Evolutionary conservation across 2,329 filamentous ascomycete genomes (phyloP), one percentile per base, ranked within the genome.

Genomic region (Botrytis medusae): DNA sequence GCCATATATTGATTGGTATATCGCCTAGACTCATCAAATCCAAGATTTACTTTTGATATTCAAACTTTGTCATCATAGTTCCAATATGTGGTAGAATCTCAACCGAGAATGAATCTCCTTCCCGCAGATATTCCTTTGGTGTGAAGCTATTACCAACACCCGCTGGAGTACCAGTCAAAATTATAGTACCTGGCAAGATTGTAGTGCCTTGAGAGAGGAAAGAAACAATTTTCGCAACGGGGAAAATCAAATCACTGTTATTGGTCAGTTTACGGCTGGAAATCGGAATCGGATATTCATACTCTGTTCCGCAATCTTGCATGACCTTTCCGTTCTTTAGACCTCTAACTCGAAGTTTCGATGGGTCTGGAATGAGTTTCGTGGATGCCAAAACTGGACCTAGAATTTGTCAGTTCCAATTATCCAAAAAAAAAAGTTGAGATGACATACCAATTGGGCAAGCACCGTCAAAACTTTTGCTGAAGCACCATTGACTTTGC

Each of bases 401-500:
- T 74, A 57, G 18, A 9, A 87, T 71, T 25, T 59, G 14, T 71
- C 60, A 73, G 18, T 37, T 61, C 8, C n/a, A 40, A 32, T 34
- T 37, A 18, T 16, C 25, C 18, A 48, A 51, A 37, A 12, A 37
- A 12, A 29, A 9, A 25, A 29, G 25, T 48, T 16, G 32, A 8
- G 16, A 20, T 37, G 77, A 48, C 73, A 80, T 84, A 74, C 73
- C 85, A 71, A 87, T 81, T 0, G 85, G 85, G 75, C 85, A 86
- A 16, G 84, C 80, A 20, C 83, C 83, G 75, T 87, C 86, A 70
- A 86, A 86, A 0, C 85, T 84, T 77, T 87, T 87, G 40, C 84
- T 84, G 74, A 84, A 87, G 67, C 83, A 84, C 85, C 85, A 87
- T 74, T 87, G 86, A 67, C 79, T 82, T 73, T 85, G 84, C 9